Evolutionary conservation across 2,329 filamentous ascomycete genomes (phyloP).

Genomic region (Botrytis byssoidea): DNA sequence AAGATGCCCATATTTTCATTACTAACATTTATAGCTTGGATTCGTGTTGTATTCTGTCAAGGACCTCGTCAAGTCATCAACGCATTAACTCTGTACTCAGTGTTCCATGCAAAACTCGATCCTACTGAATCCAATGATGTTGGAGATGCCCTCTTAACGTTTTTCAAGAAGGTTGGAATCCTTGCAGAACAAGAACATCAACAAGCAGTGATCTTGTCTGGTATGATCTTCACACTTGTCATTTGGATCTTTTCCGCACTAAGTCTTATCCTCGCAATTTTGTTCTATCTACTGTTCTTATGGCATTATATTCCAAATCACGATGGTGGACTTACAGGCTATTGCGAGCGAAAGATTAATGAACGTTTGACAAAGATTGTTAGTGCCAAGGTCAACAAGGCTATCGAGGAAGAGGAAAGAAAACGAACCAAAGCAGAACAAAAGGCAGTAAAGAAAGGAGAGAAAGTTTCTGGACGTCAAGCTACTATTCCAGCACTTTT

Average conservation of each 20-base stretch:
- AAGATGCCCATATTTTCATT: background rate
- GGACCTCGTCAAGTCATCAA: conserved; percentile 92
- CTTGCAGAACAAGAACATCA: conserved; percentile 72
- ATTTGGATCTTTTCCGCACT: conserved; percentile 85
- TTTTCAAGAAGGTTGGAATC: conserved; percentile 77
- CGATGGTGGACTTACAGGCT: conserved; percentile 78
- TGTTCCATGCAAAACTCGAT: conserved; percentile 74
- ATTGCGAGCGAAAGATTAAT: conserved; percentile 91
- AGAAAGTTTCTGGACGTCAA: conserved; percentile 51
- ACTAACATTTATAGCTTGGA: conserved; percentile 60
- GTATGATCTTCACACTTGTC: conserved; percentile 89
- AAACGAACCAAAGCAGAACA: conserved; percentile 52
- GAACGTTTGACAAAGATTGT: conserved; percentile 81
- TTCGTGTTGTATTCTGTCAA: conserved; percentile 86
- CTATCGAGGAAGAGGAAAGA: conserved; percentile 73
- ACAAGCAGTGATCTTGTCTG: conserved; percentile 78
- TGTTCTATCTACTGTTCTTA: conserved; percentile 85
- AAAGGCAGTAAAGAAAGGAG: conserved; percentile 53
- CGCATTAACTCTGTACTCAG: conserved; percentile 80
- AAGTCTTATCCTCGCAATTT: conserved; percentile 67
- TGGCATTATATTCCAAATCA: conserved; percentile 85
- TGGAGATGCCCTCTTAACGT: conserved; percentile 65
- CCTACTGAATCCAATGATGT: conserved; percentile 54
- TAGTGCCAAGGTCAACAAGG: conserved; percentile 81
- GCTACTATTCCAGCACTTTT: conserved; percentile 68